Conservation (phyloP, 176 grass and related monocot genomes). For the Pontederia paniculata region DNA sequence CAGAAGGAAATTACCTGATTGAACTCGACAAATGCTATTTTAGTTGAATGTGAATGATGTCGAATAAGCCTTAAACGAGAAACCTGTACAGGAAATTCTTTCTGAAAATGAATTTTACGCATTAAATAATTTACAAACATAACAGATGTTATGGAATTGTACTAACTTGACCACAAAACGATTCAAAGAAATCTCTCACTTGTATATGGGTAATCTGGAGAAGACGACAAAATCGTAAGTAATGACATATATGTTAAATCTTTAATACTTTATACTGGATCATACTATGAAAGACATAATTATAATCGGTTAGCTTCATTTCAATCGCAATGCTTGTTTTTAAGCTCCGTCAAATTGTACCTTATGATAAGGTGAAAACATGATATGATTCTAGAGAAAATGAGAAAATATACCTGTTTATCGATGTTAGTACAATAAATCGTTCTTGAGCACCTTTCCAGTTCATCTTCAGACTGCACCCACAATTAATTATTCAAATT, state of each 20-base stretch:
- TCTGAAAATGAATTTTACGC: background rate
- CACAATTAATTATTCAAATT: background rate
- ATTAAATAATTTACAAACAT: background rate
- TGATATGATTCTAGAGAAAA: background rate
- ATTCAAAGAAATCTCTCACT: constrained; percentile 22
- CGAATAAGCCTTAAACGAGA: constrained; percentile 16
- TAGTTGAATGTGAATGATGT: constrained; percentile 4
- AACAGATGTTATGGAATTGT: background rate
- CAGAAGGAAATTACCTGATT: background rate
- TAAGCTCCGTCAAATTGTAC: too few relatives aligned
- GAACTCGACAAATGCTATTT: constrained; percentile 40
- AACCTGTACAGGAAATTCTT: constrained; percentile 11
- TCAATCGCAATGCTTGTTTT: too few relatives aligned
- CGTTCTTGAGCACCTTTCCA: constrained; percentile 25
- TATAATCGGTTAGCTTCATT: background rate
- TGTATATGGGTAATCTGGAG: constrained; percentile 4
- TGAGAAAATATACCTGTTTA: constrained; percentile 11
- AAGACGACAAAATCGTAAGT: background rate
- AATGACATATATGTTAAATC: too few relatives aligned
- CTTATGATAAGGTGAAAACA: background rate
- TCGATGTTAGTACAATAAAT: constrained; percentile 33
- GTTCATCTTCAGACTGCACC: constrained; percentile 28
- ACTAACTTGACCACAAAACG: constrained; percentile 24
- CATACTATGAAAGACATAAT: background rate
- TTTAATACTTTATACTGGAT: too few relatives aligned